Percentiles rank a stretch among this genome's conserved stretches.
phyloP scores from a whole-genome alignment of 106 monocot genomes.

The Dendrobium officinale region DNA sequence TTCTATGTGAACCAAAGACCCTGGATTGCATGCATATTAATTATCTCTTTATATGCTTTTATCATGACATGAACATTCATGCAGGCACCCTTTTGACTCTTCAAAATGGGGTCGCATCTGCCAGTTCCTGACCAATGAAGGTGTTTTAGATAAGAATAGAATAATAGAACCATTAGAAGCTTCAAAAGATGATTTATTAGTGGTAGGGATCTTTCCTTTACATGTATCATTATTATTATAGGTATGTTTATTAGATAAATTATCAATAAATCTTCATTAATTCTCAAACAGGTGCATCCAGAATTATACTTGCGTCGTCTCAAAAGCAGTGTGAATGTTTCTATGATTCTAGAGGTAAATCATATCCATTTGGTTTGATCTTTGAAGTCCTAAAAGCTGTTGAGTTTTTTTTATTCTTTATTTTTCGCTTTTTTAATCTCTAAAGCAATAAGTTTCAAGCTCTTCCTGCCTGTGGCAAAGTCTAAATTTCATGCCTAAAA shows the following conservation, averaged over 20 bases:
- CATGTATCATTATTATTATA: background rate
- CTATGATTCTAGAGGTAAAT: constrained; percentile 86
- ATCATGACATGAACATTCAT: background rate
- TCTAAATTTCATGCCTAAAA: background rate
- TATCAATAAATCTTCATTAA: background rate
- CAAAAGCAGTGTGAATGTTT: constrained; percentile 66
- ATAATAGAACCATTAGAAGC: constrained; percentile 87
- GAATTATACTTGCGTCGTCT: constrained; percentile 72
- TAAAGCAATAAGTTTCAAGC: background rate
- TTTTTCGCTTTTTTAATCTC: background rate
- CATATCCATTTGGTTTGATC: background rate
- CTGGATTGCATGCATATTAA: background rate
- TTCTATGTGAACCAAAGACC: background rate
- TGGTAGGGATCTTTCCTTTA: constrained; percentile 38
- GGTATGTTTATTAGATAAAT: background rate
- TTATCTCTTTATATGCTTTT: background rate
- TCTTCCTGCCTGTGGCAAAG: background rate
- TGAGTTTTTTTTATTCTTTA: background rate
- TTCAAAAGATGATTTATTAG: constrained; percentile 68
- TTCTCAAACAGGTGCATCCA: constrained; percentile 63
- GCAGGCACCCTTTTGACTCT: constrained; percentile 96
- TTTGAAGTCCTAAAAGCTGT: background rate
- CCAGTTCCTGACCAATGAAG: constrained; percentile 63
- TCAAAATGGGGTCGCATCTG: constrained; percentile 76
- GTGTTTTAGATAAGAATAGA: constrained; percentile 43